phyloP scores from a whole-genome alignment of 495 filamentous ascomycete genomes.

The Glarea lozoyensis region DNA sequence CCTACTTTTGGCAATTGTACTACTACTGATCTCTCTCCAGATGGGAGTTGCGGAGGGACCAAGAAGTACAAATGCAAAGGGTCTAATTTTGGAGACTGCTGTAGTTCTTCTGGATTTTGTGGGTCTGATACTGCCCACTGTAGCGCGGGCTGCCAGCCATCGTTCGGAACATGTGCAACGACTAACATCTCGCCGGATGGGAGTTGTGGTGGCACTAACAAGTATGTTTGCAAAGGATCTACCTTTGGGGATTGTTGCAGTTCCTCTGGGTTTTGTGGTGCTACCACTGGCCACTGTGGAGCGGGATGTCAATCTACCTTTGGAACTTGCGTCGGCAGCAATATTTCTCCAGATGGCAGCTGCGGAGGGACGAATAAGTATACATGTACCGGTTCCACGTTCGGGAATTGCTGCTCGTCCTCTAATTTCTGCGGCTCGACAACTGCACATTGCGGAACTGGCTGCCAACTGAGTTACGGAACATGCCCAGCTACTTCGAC shows the following conservation, averaged over 20 bases:
- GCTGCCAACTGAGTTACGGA: background rate
- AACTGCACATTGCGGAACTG: background rate
- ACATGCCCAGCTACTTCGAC: background rate
- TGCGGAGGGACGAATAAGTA: slow-evolving; percentile 13
- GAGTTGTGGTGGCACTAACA: background rate
- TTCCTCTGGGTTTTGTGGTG: background rate
- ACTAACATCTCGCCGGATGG: background rate
- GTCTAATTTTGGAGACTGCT: background rate
- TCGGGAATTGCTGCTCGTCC: slow-evolving; percentile 19
- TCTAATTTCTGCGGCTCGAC: slow-evolving; percentile 7
- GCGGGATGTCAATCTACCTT: background rate
- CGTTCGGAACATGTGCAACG: background rate
- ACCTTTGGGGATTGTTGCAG: background rate
- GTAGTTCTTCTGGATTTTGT: background rate
- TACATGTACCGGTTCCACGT: slow-evolving; percentile 10
- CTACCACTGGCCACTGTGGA: background rate
- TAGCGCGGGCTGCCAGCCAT: background rate
- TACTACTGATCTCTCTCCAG: background rate
- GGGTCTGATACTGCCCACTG: background rate
- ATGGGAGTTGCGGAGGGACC: background rate
- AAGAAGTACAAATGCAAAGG: background rate
- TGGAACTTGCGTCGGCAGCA: background rate
- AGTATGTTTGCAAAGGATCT: background rate
- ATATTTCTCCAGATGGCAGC: slow-evolving; percentile 12
- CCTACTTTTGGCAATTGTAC: background rate